These are phyloP conservation scores for Torrubiella hemipterigena DNA, from an alignment of 2,329 filamentous ascomycete genomes.

Conservation along the genomic window DNA sequence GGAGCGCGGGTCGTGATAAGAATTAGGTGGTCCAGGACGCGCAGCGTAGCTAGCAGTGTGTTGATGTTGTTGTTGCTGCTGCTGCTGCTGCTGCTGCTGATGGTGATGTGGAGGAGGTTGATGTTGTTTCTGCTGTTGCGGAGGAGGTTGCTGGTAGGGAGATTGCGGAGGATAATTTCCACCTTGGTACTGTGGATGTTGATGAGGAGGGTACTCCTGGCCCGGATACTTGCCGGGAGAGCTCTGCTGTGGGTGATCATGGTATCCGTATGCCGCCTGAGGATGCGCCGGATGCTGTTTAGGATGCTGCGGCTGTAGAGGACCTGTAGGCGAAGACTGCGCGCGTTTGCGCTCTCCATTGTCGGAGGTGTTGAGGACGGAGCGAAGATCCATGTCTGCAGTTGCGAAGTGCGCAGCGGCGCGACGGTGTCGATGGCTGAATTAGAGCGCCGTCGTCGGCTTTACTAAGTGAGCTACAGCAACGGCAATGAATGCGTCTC, in stretches of 20 bases:
- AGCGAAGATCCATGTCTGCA: conserved; percentile 45
- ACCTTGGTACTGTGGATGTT: no score
- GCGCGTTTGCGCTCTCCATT: conserved; percentile 25
- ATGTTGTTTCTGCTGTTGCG: conserved; percentile 3
- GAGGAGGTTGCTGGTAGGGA: conserved; percentile 6
- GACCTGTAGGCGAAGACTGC: conserved; percentile 18
- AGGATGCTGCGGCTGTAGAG: background rate
- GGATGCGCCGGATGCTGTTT: background rate
- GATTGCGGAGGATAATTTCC: conserved; percentile 8
- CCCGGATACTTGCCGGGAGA: background rate
- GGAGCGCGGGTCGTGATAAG: background rate
- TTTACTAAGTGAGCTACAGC: no score
- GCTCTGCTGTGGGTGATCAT: background rate
- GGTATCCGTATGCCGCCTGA: background rate
- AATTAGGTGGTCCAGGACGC: background rate
- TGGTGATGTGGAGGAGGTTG: background rate
- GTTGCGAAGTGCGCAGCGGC: conserved; percentile 7
- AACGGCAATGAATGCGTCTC: no score
- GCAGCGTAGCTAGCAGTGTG: conserved; percentile 5
- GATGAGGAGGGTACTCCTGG: background rate
- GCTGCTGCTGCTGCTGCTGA: conserved; percentile 17
- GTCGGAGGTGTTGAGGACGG: conserved; percentile 42
- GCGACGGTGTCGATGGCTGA: no score
- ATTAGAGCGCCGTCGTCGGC: no score
- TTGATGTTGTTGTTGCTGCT: conserved; percentile 16